Percentiles rank a stretch among this genome's conserved stretches.
phyloP scores from a whole-genome alignment of 805 yeast species.

The Novakomyces olei region DNA sequence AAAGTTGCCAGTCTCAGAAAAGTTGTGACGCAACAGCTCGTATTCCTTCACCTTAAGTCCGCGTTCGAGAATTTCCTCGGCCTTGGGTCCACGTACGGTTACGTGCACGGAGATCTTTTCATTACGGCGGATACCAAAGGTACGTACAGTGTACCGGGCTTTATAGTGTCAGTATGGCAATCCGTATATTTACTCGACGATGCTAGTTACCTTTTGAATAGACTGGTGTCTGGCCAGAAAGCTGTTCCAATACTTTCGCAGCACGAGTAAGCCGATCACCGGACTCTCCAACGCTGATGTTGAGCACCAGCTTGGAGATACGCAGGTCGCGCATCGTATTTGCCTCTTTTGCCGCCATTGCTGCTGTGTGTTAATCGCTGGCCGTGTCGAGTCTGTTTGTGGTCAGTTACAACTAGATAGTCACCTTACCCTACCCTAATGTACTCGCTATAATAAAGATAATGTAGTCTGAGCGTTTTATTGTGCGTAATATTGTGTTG shows the following conservation, averaged over 20 bases:
- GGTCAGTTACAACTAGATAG: no score
- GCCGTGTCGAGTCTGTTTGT: no score
- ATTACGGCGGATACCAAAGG: slow-evolving; percentile 99
- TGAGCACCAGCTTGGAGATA: slow-evolving; percentile 97
- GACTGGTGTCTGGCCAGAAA: slow-evolving; percentile 99
- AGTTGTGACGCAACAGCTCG: slow-evolving; percentile 85
- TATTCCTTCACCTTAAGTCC: slow-evolving; percentile 99
- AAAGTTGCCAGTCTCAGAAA: slow-evolving; percentile 98
- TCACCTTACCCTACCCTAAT: no score
- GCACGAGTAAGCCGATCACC: slow-evolving; percentile 99
- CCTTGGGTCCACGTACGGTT: slow-evolving; percentile 98
- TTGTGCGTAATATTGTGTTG: no score
- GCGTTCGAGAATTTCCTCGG: slow-evolving; percentile 98
- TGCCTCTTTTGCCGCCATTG: slow-evolving; percentile 14
- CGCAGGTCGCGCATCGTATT: slow-evolving; percentile 97
- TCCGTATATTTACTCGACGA: no score
- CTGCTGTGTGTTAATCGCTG: no score
- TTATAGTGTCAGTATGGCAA: no score
- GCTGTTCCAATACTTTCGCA: slow-evolving; percentile 98
- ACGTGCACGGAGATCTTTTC: slow-evolving; percentile 99
- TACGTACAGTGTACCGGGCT: slow-evolving; percentile 99
- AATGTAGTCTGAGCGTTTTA: no score
- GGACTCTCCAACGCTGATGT: slow-evolving; percentile 99
- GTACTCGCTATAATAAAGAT: no score
- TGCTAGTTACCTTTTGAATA: no score